Evolutionary conservation across 2,329 filamentous ascomycete species (phyloP), one percentile per base, ranked within the genome.

Genomic region (Diplodia intermedia): DNA sequence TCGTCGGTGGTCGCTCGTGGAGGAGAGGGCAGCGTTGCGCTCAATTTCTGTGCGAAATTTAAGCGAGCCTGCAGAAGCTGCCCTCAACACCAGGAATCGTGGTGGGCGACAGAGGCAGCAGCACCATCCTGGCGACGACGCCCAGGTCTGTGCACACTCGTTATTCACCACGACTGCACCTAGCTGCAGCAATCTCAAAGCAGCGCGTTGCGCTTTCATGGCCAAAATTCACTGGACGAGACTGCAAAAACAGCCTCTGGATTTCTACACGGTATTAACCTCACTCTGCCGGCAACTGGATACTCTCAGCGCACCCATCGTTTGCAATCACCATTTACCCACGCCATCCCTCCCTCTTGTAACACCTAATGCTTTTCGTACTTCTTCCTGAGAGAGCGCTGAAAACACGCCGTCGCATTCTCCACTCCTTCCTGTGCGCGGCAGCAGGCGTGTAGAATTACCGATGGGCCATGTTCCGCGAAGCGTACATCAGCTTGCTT

Each of bases 1-100:
- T 68, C 66, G 66, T 56, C 49, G 56, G 56, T 68, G 56, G 66
- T 68, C 57, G 66, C 65, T 68, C 66, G 66, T 68, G 49, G 57
- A 62, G 55, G 11, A 54, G 66, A 55, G 20, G 15, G 18, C 31
- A 36, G 66, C 8, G 66, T 11, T 9, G 55, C 18, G 26, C 23
- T 31, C 53, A 55, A 54, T 68, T 68, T 68, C 23, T 68, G 66
- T 67, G 65, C 43, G 65, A 61, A 65, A 55, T 61, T 67, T 67
- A 67, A 67, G 65, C 65, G 65, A 67, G 65, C 40, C 33, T 29
- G 38, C 65, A 61, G 55, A 52, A 61, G 55, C 49, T 67, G 20
- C 31, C 20, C 54, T 67, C 55, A 67, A 60, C 65, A 60, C 65
- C 65, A 67, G 11, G 47, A 56, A 66, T 29, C 29, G 23, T 23